phyloP scores from a whole-genome alignment of 2,329 filamentous ascomycete species.

The Lecanosticta acicola region DNA sequence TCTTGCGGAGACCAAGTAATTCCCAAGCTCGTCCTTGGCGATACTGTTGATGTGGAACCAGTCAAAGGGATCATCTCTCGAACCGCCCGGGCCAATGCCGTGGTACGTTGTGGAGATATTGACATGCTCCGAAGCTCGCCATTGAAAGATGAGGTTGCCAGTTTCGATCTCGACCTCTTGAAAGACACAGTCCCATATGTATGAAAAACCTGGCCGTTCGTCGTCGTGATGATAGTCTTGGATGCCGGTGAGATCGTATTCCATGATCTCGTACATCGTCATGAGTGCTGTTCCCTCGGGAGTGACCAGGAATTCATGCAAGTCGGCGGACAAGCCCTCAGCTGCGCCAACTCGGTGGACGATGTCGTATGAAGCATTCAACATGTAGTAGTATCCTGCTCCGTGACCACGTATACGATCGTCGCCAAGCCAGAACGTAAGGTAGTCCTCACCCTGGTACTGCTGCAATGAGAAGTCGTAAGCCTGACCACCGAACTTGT shows the following conservation, averaged over 20 bases:
- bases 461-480: slow-evolving; percentile 34
- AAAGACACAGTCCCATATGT: slow-evolving; percentile 40
- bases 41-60: slow-evolving; percentile 51
- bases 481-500: slow-evolving; percentile 31
- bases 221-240: slow-evolving; percentile 19
- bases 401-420: slow-evolving; percentile 34
- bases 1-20: slow-evolving; percentile 45
- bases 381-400: slow-evolving; percentile 32
- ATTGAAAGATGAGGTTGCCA: slow-evolving; percentile 42
- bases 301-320: slow-evolving; percentile 44
- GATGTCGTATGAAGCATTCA: slow-evolving; percentile 36
- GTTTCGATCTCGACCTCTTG: slow-evolving; percentile 45
- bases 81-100: slow-evolving; percentile 35
- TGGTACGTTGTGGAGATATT: slow-evolving; percentile 30
- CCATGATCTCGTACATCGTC: slow-evolving; percentile 36
- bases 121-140: slow-evolving; percentile 45
- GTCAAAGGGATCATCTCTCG: slow-evolving; percentile 44
- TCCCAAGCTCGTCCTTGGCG: slow-evolving; percentile 42
- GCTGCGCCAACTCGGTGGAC: slow-evolving; percentile 37
- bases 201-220: slow-evolving; percentile 15
- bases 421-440: slow-evolving; percentile 38
- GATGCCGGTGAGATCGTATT: slow-evolving; percentile 21
- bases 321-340: slow-evolving; percentile 34
- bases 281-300: slow-evolving; percentile 39
- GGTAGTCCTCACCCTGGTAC: slow-evolving; percentile 32